Conservation (phyloP, 1,284 basidiomycete species). For the Mycosarcoma mackinlayi region DNA sequence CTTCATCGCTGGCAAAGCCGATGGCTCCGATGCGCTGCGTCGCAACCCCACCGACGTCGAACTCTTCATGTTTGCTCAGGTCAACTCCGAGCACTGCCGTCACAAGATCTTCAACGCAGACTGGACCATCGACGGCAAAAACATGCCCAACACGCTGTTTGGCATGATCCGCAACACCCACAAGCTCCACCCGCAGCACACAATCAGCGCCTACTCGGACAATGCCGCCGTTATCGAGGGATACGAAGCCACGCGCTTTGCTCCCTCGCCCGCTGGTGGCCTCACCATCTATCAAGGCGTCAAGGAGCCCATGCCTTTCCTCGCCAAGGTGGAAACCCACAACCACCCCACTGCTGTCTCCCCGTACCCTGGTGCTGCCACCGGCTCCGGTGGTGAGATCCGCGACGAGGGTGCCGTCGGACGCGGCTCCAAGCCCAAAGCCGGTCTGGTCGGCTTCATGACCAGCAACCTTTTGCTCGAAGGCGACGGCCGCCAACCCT, state of each 20-base stretch:
- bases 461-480: constrained; percentile 81
- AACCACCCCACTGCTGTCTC: constrained; percentile 99
- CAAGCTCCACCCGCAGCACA: constrained; percentile 75
- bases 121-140: constrained; percentile 85
- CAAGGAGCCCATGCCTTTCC: constrained; percentile 78
- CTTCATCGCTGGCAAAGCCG: constrained; percentile 73
- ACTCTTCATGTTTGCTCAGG: constrained; percentile 99
- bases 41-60: constrained; percentile 84
- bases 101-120: constrained; percentile 99
- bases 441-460: constrained; percentile 91
- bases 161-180: constrained; percentile 99
- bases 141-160: constrained; percentile 85
- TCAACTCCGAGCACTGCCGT: constrained; percentile 99
- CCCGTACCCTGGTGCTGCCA: constrained; percentile 95
- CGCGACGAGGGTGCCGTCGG: constrained; percentile 97
- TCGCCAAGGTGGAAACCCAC: constrained; percentile 99
- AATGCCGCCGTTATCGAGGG: constrained; percentile 96
- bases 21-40: constrained; percentile 70
- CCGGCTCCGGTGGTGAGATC: constrained; percentile 97
- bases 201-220: constrained; percentile 96
- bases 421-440: constrained; percentile 94
- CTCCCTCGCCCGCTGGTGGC: constrained; percentile 70
- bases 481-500: constrained; percentile 54
- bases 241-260: constrained; percentile 80
- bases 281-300: constrained; percentile 50